These are phyloP conservation scores for Coemansia sp. DNA, from an alignment of 192 early-diverging fungal species.

Conservation along the genomic window DNA sequence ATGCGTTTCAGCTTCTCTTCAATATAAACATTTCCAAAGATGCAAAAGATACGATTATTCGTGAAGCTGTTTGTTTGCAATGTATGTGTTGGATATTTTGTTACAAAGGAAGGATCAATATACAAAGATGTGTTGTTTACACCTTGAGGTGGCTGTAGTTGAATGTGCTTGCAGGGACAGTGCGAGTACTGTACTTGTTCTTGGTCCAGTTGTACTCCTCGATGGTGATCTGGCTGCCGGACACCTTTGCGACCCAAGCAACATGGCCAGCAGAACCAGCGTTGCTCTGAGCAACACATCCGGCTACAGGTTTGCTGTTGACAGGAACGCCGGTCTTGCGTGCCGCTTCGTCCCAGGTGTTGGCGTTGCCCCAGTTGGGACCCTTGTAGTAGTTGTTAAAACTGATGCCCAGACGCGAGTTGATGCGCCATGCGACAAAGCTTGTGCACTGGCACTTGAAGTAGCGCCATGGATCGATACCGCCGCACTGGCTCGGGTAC, in stretches of 20 bases:
- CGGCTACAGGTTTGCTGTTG: constrained; percentile 24
- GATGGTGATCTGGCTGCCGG: constrained; percentile 36
- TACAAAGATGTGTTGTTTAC: background rate
- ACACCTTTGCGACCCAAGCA: constrained; percentile 48
- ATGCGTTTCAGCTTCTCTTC: constrained; percentile 1
- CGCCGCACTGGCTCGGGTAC: constrained; percentile 23
- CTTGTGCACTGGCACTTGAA: constrained; percentile 49
- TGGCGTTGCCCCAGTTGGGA: constrained; percentile 6
- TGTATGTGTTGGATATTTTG: background rate
- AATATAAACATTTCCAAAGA: constrained; percentile 1
- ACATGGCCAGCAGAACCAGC: constrained; percentile 35
- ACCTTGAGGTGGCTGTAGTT: constrained; percentile 42
- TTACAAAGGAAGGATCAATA: background rate
- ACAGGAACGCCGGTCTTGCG: constrained; percentile 19
- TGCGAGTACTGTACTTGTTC: constrained; percentile 26
- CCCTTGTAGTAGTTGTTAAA: constrained; percentile 49
- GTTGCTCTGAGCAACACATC: constrained; percentile 27
- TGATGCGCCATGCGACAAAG: constrained; percentile 51
- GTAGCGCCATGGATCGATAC: constrained; percentile 33
- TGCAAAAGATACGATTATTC: background rate
- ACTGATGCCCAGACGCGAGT: constrained; percentile 37
- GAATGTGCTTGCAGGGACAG: constrained; percentile 33
- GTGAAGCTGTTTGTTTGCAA: background rate
- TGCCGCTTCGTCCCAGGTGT: constrained; percentile 5
- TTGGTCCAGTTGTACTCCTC: constrained; percentile 45